phyloP scores from a whole-genome alignment of 2,329 filamentous ascomycete species.

The Scytalidium lignicola region DNA sequence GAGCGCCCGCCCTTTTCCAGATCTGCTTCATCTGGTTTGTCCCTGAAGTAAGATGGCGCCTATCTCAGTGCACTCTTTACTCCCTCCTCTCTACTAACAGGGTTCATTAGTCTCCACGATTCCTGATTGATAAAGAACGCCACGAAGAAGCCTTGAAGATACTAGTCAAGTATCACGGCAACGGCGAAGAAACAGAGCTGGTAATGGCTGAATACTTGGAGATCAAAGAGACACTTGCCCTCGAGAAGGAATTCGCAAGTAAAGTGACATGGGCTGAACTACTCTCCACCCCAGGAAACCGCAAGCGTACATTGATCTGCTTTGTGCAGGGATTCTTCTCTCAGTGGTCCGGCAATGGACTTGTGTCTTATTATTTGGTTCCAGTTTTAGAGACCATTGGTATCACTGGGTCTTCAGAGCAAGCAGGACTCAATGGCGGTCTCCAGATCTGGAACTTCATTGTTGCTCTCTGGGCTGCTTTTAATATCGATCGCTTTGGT shows the following conservation, averaged over 20 bases:
- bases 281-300: conserved; percentile 1
- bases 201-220: conserved; percentile 30
- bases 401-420: conserved; percentile 10
- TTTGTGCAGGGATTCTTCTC: conserved; percentile 27
- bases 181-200: conserved; percentile 33
- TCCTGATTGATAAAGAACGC: conserved; percentile 29
- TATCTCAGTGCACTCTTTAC: neutral
- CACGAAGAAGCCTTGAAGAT: conserved; percentile 30
- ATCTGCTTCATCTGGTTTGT: conserved; percentile 12
- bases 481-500: conserved; percentile 16
- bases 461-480: conserved; percentile 13
- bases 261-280: conserved; percentile 34
- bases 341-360: conserved; percentile 18
- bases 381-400: conserved; percentile 18
- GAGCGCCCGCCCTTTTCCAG: conserved; percentile 3
- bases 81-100: neutral
- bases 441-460: conserved; percentile 17
- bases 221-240: conserved; percentile 34
- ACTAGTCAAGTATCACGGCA: conserved; percentile 41
- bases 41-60: conserved; percentile 8
- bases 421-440: conserved; percentile 18
- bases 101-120: conserved; percentile 33
- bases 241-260: conserved; percentile 34
- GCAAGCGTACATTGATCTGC: conserved; percentile 14
- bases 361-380: conserved; percentile 18